Base-by-base conservation (phyloP, 371 early-diverging fungal species). In the Mucor racemosus region DNA sequence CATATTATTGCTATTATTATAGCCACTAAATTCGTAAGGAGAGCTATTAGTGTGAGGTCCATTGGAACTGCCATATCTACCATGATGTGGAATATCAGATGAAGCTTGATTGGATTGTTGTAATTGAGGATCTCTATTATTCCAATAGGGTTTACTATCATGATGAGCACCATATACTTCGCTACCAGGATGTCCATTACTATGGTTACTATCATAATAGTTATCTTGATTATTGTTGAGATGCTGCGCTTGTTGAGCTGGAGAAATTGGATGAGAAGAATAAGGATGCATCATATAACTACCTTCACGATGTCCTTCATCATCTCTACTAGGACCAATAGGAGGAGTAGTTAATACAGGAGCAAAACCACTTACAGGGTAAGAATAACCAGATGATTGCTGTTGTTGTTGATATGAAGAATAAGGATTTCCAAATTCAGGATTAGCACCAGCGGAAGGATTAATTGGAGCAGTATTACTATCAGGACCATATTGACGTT, bases 211-310 rank as follows among this genome's bases (percentile, higher is more conserved):
- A 36, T 42, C 61, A 17, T 56, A 40, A 40, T 64, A 40, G 34
- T 54, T 60, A 42, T 54, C 60, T 35, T 41, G 59, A 17, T 21
- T 60, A 35, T 26, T 67, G 40, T 21, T 58, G 39, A 33, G 58
- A 17, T 36, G 39, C 34, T 56, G 57, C 19, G 59, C n/a, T 9
- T 59, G 36, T 38, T 62, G 39, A 58, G 58, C 17, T 1, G 26
- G 3, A 1, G 26, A 26, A 26, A 26, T 26, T 26, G 26, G 56
- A 10, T 67, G 40, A 58, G 62, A 58, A 14, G 69, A 40, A 46
- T 72, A 72, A 38, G 73, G 68, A 39, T 68, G 68, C 65, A 68
- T 56, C 62, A 68, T 53, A 31, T 65, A 61, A 9, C 65, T 39
- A 19, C 34, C 41, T 6, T 61, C 56, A 17, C 55, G 71, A 11